Base-by-base conservation (phyloP, 164 flowering plant species). In the Chimonanthus praecox region DNA sequence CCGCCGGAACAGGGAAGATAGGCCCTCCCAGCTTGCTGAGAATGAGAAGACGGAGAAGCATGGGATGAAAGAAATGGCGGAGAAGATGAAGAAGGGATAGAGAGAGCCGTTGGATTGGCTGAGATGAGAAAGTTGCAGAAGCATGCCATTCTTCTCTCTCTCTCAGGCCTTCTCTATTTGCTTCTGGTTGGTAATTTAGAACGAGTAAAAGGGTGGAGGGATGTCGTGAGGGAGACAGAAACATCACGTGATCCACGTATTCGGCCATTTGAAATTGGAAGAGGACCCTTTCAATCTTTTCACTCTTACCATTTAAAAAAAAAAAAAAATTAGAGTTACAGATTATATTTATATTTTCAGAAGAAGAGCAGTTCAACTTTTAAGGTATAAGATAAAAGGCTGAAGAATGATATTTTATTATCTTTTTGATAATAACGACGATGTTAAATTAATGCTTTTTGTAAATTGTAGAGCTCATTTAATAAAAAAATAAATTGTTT, bases 81-180 rank as follows among this genome's bases (percentile, higher is more conserved):
- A 43, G 62, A 20, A 54, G 33, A 50, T 5, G 77, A 61, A 47
- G 54, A 69, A 69, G n/a, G 64, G 78, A 7, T n/a, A 67, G 61
- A 47, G 4, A 61, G 73, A 64, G 76, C 45, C 50, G 44, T 2
- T 16, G 73, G 70, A 20, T 68, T 74, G 33, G 73, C 63, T n/a
- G 33, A 9, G n/a, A 72, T 49, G 5, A 70, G 65, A 58, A 72
- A 63, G 64, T 15, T 48, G 51, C 54, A n/a, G 61, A 46, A 58
- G 66, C 51, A 68, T 33, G 78, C 78, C 75, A 72, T 74, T n/a
- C 3, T 71, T 45, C 45, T 75, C 78, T 75, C 72, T 60, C 72
- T 67, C 51, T 18, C 63, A 44, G 64, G 10, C 71, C 2, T 70
- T 70, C 16, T 61, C 15, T 16, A 9, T 58, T 4, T 11, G 9